A percentile compares a stretch with the other conserved stretches of the same genome.
Conservation (phyloP, 2,329 filamentous ascomycete genomes). For the Fonsecaea erecta region DNA sequence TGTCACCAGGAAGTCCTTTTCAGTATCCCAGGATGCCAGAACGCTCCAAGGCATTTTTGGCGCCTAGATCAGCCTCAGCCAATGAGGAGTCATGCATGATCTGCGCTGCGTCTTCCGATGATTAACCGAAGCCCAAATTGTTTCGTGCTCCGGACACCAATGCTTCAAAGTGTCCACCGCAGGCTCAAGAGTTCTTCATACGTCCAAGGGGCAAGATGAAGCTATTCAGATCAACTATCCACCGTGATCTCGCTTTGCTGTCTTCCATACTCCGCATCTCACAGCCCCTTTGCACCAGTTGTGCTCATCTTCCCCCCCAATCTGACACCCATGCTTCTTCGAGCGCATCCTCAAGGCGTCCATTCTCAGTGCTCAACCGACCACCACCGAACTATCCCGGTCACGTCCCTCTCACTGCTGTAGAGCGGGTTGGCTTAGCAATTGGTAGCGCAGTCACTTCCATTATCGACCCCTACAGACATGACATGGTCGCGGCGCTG, state of each 20-base stretch:
- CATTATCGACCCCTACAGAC: conserved; percentile 73
- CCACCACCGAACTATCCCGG: conserved; percentile 86
- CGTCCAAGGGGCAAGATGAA: conserved; percentile 12
- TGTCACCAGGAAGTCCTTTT: not conserved
- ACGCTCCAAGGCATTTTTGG: no score
- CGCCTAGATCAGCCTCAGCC: no score
- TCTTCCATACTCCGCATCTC: conserved; percentile 29
- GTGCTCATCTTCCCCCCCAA: conserved; percentile 60
- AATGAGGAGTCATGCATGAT: not conserved
- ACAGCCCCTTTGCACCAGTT: conserved; percentile 65
- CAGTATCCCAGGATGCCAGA: no score
- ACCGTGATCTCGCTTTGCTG: conserved; percentile 23
- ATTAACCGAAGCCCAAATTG: not conserved
- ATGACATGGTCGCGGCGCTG: conserved; percentile 91
- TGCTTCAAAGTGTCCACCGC: not conserved
- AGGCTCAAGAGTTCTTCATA: not conserved
- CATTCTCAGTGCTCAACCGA: conserved; percentile 82
- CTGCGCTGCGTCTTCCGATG: not conserved
- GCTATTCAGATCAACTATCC: conserved; percentile 9
- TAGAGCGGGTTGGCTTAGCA: conserved; percentile 76
- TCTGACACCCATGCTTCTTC: not conserved
- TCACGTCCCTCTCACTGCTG: conserved; percentile 81
- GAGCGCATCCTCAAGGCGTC: conserved; percentile 41
- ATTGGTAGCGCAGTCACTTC: conserved; percentile 65
- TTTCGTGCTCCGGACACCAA: not conserved